These are phyloP conservation scores for Blastobotrys mokoenaii DNA, from an alignment of 805 yeast species.

Conservation along the genomic window DNA sequence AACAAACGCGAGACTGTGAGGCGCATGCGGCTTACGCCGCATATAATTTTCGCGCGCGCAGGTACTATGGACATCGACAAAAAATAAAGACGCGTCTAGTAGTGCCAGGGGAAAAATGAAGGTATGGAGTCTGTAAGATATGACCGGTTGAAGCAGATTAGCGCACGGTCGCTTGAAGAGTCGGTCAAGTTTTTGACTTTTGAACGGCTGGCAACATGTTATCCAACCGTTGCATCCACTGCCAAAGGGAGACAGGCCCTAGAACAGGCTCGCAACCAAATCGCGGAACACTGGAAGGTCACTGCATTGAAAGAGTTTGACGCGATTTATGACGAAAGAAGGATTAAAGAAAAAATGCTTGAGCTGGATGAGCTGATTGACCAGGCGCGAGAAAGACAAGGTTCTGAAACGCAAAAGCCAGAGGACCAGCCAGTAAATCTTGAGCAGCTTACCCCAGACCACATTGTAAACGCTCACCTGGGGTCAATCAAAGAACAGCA, in stretches of 20 bases:
- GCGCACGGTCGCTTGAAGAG: slow-evolving; percentile 46
- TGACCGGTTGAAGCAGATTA: slow-evolving; percentile 41
- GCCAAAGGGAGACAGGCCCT: slow-evolving; percentile 39
- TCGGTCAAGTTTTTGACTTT: slow-evolving; percentile 42
- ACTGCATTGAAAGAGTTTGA: slow-evolving; percentile 43
- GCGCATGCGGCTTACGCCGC: no score
- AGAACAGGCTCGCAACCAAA: slow-evolving; percentile 43
- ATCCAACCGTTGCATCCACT: slow-evolving; percentile 42
- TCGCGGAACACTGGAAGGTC: slow-evolving; percentile 42
- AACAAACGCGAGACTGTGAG: no score
- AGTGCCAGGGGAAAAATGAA: no score
- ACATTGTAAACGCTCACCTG: slow-evolving; percentile 24
- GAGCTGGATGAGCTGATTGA: slow-evolving; percentile 33
- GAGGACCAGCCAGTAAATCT: slow-evolving; percentile 17
- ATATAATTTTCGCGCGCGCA: no score
- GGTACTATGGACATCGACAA: not conserved
- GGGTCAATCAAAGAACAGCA: slow-evolving; percentile 17
- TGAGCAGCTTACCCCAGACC: slow-evolving; percentile 25
- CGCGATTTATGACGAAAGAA: slow-evolving; percentile 42
- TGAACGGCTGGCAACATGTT: slow-evolving; percentile 46
- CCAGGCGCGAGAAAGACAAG: slow-evolving; percentile 22
- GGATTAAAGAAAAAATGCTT: slow-evolving; percentile 30
- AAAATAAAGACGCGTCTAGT: not conserved
- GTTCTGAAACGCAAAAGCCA: not conserved
- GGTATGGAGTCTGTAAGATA: slow-evolving; percentile 33